A percentile compares a stretch with the other conserved stretches of the same genome.
Conservation (phyloP, 768 basidiomycete genomes). For the Hebeloma cylindrosporum region DNA sequence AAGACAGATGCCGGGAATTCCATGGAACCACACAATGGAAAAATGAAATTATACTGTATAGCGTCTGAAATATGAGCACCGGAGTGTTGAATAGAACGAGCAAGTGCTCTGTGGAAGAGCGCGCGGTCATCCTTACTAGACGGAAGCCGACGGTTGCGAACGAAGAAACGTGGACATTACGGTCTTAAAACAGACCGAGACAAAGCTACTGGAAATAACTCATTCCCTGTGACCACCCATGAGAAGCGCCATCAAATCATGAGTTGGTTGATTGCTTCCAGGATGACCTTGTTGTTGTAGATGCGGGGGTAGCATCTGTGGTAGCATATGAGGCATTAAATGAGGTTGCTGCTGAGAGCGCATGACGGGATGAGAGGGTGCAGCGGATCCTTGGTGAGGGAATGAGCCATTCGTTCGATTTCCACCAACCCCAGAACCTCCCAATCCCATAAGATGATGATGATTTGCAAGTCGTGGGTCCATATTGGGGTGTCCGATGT, state of each 20-base stretch:
- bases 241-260: slow-evolving; percentile 82
- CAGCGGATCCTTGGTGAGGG: slow-evolving; percentile 43
- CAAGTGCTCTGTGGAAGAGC: no score
- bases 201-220: slow-evolving; percentile 19
- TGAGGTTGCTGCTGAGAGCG: slow-evolving; percentile 59
- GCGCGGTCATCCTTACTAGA: no score
- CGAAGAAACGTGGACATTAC: slow-evolving; percentile 1
- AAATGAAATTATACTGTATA: no score
- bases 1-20: no score
- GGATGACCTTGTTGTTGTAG: slow-evolving; percentile 60
- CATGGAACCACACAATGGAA: no score
- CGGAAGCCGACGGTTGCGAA: no score
- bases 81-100: no score
- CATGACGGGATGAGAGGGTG: slow-evolving; percentile 47
- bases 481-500: slow-evolving; percentile 55
- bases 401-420: slow-evolving; percentile 52
- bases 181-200: slow-evolving; percentile 14
- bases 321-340: slow-evolving; percentile 54
- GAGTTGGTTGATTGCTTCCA: slow-evolving; percentile 55
- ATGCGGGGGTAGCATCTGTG: slow-evolving; percentile 52
- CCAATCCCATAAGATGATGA: slow-evolving; percentile 50
- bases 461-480: slow-evolving; percentile 55
- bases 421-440: slow-evolving; percentile 43
- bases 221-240: slow-evolving; percentile 79
- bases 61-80: no score